phyloP scores from a whole-genome alignment of 345 rosid genomes.

The Pseudoturritis turrita region DNA sequence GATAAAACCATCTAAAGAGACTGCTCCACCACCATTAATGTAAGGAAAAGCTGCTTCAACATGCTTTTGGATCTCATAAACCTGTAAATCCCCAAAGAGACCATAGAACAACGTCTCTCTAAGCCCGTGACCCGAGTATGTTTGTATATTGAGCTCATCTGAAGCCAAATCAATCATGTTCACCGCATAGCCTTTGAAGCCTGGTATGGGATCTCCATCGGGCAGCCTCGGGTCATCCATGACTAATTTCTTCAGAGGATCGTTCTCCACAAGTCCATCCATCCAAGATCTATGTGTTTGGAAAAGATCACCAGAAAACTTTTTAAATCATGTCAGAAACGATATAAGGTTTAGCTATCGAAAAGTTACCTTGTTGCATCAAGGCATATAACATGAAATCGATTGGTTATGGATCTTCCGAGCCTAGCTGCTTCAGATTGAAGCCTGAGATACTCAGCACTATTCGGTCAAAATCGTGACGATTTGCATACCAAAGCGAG shows the following conservation, averaged over 20 bases:
- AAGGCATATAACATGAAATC: slow-evolving; percentile 50
- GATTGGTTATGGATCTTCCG: slow-evolving; percentile 39
- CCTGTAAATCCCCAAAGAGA: slow-evolving; percentile 51
- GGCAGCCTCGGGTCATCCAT: slow-evolving; percentile 41
- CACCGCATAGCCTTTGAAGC: slow-evolving; percentile 65
- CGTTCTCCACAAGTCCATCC: slow-evolving; percentile 23
- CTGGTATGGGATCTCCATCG: slow-evolving; percentile 37
- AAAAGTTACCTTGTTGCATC: slow-evolving; percentile 44
- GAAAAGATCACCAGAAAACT: not conserved
- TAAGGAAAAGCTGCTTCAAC: slow-evolving; percentile 38
- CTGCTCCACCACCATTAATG: slow-evolving; percentile 36
- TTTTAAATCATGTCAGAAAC: not conserved
- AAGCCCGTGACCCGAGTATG: slow-evolving; percentile 39
- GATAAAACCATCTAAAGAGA: slow-evolving; percentile 65
- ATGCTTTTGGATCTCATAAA: slow-evolving; percentile 44
- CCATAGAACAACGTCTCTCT: slow-evolving; percentile 55
- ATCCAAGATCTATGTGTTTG: slow-evolving; percentile 30
- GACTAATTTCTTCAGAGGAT: slow-evolving; percentile 41
- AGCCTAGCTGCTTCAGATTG: slow-evolving; percentile 40
- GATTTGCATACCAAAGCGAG: slow-evolving; percentile 61
- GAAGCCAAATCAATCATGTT: slow-evolving; percentile 48
- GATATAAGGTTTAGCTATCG: not conserved
- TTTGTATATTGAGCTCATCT: slow-evolving; percentile 15
- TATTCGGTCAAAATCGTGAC: slow-evolving; percentile 27
- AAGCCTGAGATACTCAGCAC: slow-evolving; percentile 38